Evolutionary conservation across 495 filamentous ascomycete genomes (phyloP).

Genomic region (Penicillium verhagenii): DNA sequence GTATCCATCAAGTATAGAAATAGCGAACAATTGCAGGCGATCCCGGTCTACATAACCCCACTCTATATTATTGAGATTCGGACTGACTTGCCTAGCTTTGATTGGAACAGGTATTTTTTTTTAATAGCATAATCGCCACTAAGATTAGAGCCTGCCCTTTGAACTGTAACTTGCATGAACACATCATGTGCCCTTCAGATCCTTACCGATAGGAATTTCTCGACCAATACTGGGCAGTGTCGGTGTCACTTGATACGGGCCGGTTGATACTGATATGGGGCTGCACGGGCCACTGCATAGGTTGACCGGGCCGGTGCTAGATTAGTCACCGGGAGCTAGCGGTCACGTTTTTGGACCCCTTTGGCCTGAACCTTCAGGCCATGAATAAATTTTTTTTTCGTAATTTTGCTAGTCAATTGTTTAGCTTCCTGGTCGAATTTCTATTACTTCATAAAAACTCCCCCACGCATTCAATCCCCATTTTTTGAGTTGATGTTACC

Average conservation of each 20-base stretch:
- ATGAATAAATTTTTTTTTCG: too few relatives aligned
- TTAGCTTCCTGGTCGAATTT: neutral
- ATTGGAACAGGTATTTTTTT: neutral
- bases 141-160: neutral
- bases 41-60: conserved; percentile 9
- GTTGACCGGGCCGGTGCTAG: conserved; percentile 5
- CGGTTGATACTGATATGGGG: neutral
- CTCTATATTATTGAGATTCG: conserved; percentile 5
- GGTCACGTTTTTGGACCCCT: neutral
- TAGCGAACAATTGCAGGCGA: neutral
- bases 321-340: neutral
- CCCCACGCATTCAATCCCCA: neutral
- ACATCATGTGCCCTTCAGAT: neutral
- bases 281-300: conserved; percentile 2
- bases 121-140: neutral
- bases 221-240: neutral
- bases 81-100: neutral
- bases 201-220: neutral
- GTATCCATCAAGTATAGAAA: conserved; percentile 12
- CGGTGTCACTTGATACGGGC: neutral
- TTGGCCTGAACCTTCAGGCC: neutral
- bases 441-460: conserved; percentile 6
- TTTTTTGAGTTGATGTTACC: neutral
- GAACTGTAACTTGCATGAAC: conserved; percentile 1
- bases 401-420: too few relatives aligned